Base-by-base conservation (phyloP, 2,329 filamentous ascomycete species). In the Neopestalotiopsis sp. region DNA sequence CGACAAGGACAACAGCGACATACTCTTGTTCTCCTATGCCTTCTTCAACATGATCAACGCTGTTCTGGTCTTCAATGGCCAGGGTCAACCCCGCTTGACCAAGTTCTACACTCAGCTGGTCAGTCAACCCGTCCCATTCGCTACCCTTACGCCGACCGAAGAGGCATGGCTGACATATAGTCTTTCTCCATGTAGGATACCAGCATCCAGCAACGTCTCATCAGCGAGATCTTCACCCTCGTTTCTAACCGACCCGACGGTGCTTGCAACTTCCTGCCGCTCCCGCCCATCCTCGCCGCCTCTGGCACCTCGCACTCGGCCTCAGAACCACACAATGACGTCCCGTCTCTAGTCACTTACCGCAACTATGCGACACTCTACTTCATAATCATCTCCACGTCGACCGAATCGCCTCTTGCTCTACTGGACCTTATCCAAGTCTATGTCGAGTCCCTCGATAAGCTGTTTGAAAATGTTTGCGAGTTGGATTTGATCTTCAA, bases 61-160 rank as follows among this genome's bases (percentile, higher is more conserved):
- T 40, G 95, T 99, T 71, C 87, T 99, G 73, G 95, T 99, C 80
- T 99, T 99, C 87, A 99, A 99, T 79, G 97, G 97, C 85, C 94
- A 95, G 76, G 96, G 96, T 72, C 95, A 99, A 82, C 95, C 96
- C 49, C 92, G 96, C 68, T 88, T 99, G 80, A 98, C 95, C 76
- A 98, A 98, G 78, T 99, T 99, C 86, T 99, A 99, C 81, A 98
- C 95, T 1, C 95, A 98, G 80, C 90, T 99, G 74, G 95, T 97
- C 82, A 70, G 83, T 32, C 53, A 56, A 34, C 10, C 49, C 30
- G 34, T 24, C 20, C n/a, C 57, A 38, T 38, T 38, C 34, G 34
- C 34, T 38, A 10, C 2, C 32, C 28, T 30, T 57, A 9, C 6
- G 14, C 28, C 49, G 58, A 34, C 20, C 49, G 4, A 4, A 28